Base-by-base conservation (phyloP, 345 rosid species). In the Aethionema arabicum region DNA sequence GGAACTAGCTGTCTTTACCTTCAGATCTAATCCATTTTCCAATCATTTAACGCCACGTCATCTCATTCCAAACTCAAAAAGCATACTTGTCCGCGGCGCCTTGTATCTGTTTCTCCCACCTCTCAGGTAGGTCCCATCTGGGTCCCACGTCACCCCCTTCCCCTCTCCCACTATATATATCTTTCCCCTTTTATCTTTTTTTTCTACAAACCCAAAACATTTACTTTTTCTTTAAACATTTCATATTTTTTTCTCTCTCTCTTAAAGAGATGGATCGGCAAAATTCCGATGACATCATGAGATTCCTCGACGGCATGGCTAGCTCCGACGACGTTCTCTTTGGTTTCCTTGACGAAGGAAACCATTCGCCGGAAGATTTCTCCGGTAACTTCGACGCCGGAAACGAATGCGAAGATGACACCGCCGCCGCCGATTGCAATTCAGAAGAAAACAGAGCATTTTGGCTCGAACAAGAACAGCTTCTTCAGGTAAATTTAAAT, bases 391-490 rank as follows among this genome's bases (percentile, higher is more conserved):
- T 61, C 11, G 36, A 52, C 11, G 73, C 41, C 46, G 61, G 55
- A 10, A 52, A 54, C 5, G 78, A 56, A 3, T 14, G 48, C 2
- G 68, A 56, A 2, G 72, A 44, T 27, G 78, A 82, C 0, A 82
- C 64, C 11, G 83, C 67, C 0, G 65, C 40, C 13, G 62, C 54
- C 7, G 31, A 61, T 8, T 51, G 66, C 40, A 51, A 61, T 59
- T 69, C 69, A 4, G 84, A 83, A 65, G 87, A 78, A 63, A 78
- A 38, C 38, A 85, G 15, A 44, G 63, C 29, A 8, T 87, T 85
- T 40, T 93, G 97, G 99, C 84, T 83, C 8, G 65, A 80, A 3
- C 96, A 93, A 48, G 82, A 76, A 42, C 77, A 83, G 55, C 79
- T 85, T 62, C 86, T 93, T 11, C 87, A 85, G 90, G 99, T 93